Evolutionary conservation across 768 basidiomycete genomes (phyloP), one percentile per base, ranked within the genome.

Genomic region (Obba rivulosa): DNA sequence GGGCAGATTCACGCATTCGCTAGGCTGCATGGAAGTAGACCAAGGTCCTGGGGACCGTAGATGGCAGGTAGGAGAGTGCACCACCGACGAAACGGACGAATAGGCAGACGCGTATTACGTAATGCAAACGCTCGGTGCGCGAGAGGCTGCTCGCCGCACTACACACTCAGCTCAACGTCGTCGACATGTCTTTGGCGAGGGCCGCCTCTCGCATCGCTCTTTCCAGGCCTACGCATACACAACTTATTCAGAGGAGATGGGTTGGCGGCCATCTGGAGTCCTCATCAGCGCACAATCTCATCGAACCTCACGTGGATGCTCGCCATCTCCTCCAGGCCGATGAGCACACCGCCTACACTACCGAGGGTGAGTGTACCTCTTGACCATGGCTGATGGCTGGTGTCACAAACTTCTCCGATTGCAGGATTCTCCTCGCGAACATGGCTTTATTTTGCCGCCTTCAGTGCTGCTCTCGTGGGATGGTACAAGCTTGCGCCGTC

Each of bases 401-500:
- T 24, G n/a, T n/a, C 17, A 28, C 48, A 4, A 22, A 39, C 21
- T 50, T 38, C 16, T 3, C 37, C 45, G 28, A 36, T 4, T 47
- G 16, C 49, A 85, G 89, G 76, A 24, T 90, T 90, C 61, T 65
- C 68, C 22, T 78, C 76, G 25, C 69, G 80, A 18, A 75, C 84
- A 60, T 90, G 88, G 88, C 70, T 80, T 34, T 82, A 81, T 51
- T 75, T 79, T 2, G 56, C 83, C 34, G 51, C 87, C 20, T 64
- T 73, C 20, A 72, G 77, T 13, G 49, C 82, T 36, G 67, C 72
- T 8, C 74, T 67, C 37, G 78, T 72, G 37, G 76, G 72, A 10
- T 75, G 76, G 51, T 83, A 85, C 70, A 87, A 87, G 64, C 83
- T 72, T 59, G 82, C 85, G 3, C 87, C 87, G 1, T 67, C 73